Conservation (phyloP, 2,329 filamentous ascomycete genomes). For the Gremmenia infestans region DNA sequence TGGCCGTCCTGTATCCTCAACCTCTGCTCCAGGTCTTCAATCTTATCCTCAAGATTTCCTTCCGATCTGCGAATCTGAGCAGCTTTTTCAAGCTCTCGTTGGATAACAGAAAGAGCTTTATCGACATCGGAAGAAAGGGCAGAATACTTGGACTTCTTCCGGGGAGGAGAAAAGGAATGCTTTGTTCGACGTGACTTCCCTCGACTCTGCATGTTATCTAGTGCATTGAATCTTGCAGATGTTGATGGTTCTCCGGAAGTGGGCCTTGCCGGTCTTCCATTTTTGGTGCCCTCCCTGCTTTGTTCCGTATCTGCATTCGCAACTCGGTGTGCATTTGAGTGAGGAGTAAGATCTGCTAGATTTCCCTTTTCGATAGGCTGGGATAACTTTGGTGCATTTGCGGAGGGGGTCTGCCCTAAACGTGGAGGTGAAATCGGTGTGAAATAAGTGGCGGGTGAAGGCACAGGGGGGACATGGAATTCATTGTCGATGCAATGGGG, state of each 20-base stretch:
- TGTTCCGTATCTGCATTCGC: background rate
- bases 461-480: conserved; percentile 11
- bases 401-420: background rate
- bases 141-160: conserved; percentile 21
- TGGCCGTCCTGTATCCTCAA: conserved; percentile 19
- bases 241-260: background rate
- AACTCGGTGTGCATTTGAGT: background rate
- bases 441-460: conserved; percentile 1
- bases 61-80: conserved; percentile 12
- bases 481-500: conserved; percentile 18
- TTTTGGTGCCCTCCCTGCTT: background rate
- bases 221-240: background rate
- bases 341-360: background rate
- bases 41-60: conserved; percentile 6
- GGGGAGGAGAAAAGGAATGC: conserved; percentile 11
- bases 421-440: conserved; percentile 1
- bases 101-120: conserved; percentile 18
- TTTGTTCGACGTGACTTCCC: background rate
- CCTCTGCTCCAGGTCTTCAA: conserved; percentile 19
- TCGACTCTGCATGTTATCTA: background rate
- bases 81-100: conserved; percentile 16
- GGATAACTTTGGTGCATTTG: background rate
- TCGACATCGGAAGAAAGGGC: conserved; percentile 18
- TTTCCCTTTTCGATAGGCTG: background rate
- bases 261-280: background rate